A percentile compares a stretch with the other conserved stretches of the same genome.
Evolutionary conservation across 1,284 basidiomycete species (phyloP).

Genomic region (Ganoderma lingzhi): DNA sequence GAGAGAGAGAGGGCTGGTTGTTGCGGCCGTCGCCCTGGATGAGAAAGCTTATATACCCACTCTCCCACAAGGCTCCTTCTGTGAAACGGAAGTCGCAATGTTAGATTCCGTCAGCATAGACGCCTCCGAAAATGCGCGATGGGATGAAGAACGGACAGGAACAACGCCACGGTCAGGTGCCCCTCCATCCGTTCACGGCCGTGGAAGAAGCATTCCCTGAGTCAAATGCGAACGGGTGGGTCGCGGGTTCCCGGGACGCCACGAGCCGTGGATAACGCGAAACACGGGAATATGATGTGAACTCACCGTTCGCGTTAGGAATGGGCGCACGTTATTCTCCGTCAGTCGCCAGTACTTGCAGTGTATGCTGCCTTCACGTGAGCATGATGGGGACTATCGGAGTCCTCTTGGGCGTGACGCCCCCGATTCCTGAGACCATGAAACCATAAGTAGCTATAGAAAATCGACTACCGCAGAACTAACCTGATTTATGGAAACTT

Average conservation of each 20-base stretch:
- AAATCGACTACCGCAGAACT: background rate
- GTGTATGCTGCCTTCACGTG: background rate
- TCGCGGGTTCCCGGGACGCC: constrained; percentile 1
- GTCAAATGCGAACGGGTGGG: background rate
- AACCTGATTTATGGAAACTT: background rate
- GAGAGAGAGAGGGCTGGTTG: background rate
- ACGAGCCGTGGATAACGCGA: constrained; percentile 3
- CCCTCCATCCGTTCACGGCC: background rate
- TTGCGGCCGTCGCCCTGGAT: background rate
- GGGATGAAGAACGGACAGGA: background rate
- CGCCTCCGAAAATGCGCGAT: constrained; percentile 5
- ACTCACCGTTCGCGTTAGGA: background rate
- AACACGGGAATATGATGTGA: background rate
- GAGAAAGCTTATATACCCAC: background rate
- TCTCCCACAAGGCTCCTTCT: background rate
- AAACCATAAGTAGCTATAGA: background rate
- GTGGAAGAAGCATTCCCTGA: background rate
- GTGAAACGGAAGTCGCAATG: background rate
- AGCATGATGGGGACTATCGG: background rate
- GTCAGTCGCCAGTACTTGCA: background rate
- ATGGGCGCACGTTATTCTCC: background rate
- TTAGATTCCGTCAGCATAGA: background rate
- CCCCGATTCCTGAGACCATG: background rate
- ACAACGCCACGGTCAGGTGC: background rate
- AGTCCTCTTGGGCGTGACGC: background rate